phyloP scores from a whole-genome alignment of 768 basidiomycete genomes.

The Russula olivacea region DNA sequence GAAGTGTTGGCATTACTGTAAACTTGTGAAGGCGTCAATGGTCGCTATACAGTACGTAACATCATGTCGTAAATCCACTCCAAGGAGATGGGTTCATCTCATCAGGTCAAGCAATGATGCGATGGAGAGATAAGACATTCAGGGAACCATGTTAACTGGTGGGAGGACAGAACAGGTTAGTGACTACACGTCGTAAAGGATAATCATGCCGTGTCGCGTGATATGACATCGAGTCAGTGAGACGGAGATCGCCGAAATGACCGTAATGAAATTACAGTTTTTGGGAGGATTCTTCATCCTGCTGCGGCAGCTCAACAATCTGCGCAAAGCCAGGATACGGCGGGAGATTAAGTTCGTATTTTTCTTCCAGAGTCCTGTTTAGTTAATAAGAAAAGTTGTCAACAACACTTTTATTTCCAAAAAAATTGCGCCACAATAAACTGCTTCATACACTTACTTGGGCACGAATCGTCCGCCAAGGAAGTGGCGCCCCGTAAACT shows the following conservation, averaged over 20 bases:
- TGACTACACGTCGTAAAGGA: not conserved
- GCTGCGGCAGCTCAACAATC: constrained; percentile 64
- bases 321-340: constrained; percentile 73
- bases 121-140: not conserved
- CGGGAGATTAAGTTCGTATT: constrained; percentile 74
- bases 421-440: too few species aligned
- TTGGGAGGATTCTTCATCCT: constrained; percentile 14
- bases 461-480: constrained; percentile 92
- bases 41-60: too few species aligned
- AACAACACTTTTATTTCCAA: too few species aligned
- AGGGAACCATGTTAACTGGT: not conserved
- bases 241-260: not conserved
- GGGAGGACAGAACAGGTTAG: not conserved
- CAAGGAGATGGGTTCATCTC: not conserved
- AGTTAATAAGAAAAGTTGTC: not conserved
- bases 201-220: not conserved
- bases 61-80: too few species aligned
- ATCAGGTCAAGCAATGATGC: not conserved
- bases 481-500: constrained; percentile 80
- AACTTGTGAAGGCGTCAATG: too few species aligned
- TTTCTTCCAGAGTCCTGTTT: constrained; percentile 61
- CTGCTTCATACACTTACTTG: constrained; percentile 48
- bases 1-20: too few species aligned
- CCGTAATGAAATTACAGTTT: constrained; percentile 19
- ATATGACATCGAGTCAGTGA: not conserved